phyloP scores from a whole-genome alignment of 108 stramenopile genomes.

The Epipyxis sp. region DNA sequence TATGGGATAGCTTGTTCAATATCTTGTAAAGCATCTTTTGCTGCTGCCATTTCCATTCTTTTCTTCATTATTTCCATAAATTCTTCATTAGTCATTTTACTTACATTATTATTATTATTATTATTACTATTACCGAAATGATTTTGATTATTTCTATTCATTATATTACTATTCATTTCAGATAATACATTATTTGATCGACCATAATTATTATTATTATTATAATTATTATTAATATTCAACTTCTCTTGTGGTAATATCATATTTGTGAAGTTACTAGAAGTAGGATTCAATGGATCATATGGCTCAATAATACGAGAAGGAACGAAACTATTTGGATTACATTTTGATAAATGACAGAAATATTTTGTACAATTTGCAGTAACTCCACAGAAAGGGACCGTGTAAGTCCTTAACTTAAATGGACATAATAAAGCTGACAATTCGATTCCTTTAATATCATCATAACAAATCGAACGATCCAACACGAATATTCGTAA shows the following conservation, averaged over 20 bases:
- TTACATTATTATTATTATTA: neutral
- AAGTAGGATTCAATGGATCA: neutral
- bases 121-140: neutral
- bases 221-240: neutral
- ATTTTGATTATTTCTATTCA: too few species aligned
- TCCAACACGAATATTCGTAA: conserved; percentile 4
- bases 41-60: neutral
- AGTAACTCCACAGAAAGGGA: neutral
- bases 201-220: too few species aligned
- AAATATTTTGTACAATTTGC: neutral
- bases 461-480: conserved; percentile 16
- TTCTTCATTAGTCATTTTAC: neutral
- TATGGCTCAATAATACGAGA: neutral
- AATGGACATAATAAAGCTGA: neutral
- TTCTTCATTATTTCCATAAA: neutral
- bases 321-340: neutral
- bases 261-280: neutral
- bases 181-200: neutral
- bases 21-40: neutral
- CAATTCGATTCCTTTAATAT: neutral
- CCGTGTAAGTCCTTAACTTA: neutral
- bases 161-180: too few species aligned
- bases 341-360: conserved; percentile 1
- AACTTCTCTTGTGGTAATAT: neutral
- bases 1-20: neutral